These are phyloP conservation scores for Acacia melanoxylon DNA, from an alignment of 306 rosid genomes.

Conservation along the genomic window DNA sequence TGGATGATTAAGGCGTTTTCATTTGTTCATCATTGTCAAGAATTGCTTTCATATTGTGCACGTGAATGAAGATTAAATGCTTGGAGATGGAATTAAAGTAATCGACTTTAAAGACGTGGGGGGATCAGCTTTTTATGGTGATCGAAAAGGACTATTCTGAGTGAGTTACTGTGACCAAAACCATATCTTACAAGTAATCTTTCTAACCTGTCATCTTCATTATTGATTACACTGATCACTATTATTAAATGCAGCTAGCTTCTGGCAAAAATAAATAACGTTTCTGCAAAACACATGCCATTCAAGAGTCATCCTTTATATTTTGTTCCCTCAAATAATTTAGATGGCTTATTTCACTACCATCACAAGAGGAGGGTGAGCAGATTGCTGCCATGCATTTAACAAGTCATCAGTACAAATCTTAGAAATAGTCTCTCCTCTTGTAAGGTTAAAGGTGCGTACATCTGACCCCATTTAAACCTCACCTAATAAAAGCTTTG, in stretches of 20 bases:
- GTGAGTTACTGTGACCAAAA: neutral
- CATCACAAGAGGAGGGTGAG: no score
- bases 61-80: neutral
- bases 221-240: neutral
- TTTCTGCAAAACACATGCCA: neutral
- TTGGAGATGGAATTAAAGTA: neutral
- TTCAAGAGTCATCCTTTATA: neutral
- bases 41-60: neutral
- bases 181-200: neutral
- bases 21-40: neutral
- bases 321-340: neutral
- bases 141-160: neutral
- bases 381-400: no score
- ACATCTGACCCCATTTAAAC: no score
- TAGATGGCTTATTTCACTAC: neutral
- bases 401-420: no score
- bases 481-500: no score
- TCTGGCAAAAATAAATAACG: neutral
- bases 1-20: neutral
- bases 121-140: conserved; percentile 11
- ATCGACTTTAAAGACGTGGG: conserved; percentile 16
- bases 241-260: neutral
- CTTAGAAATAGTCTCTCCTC: no score
- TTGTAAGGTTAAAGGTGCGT: no score
- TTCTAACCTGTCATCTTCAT: neutral